Percentiles rank a stretch among this genome's conserved stretches.
Conservation (phyloP, 176 grass and related monocot genomes). For the Chrysopogon serrulatus region DNA sequence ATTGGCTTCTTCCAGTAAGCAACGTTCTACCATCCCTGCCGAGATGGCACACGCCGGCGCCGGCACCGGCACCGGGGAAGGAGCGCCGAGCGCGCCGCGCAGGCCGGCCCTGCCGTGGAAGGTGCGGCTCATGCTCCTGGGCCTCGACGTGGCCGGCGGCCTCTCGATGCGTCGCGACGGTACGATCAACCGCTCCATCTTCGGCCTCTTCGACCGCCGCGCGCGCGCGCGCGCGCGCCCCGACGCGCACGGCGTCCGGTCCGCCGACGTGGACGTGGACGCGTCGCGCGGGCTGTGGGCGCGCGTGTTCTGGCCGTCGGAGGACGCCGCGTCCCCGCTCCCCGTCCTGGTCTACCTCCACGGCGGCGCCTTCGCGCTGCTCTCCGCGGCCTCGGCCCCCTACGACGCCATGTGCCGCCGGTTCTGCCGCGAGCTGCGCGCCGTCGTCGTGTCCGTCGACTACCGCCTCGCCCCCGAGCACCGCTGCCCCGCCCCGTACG, state of each 20-base stretch:
- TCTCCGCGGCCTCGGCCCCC: conserved; percentile 32
- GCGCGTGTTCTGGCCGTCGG: conserved; percentile 33
- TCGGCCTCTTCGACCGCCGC: conserved; percentile 39
- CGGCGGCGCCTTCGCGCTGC: conserved; percentile 58
- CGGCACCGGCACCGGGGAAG: not conserved
- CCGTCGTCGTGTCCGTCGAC: conserved; percentile 40
- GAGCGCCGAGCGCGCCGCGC: not conserved
- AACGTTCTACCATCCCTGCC: too few species aligned
- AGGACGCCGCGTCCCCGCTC: not conserved
- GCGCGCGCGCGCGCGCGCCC: conserved; percentile 5
- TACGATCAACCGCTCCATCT: conserved; percentile 46
- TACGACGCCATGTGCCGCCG: conserved; percentile 45
- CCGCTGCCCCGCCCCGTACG: conserved; percentile 36
- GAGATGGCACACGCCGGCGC: not conserved
- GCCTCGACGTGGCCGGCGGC: conserved; percentile 1
- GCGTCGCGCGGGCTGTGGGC: conserved; percentile 30
- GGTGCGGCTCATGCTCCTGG: conserved; percentile 27
- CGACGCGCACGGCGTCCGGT: conserved; percentile 31
- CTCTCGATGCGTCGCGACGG: conserved; percentile 38
- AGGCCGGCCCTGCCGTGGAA: conserved; percentile 31
- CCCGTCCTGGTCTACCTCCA: conserved; percentile 64
- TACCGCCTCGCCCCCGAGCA: conserved; percentile 57
- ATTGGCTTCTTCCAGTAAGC: too few species aligned
- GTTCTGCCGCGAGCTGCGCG: conserved; percentile 29
- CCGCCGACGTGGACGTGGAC: conserved; percentile 49